Evolutionary conservation across 1,284 basidiomycete genomes (phyloP), one percentile per base, ranked within the genome.

Genomic region (Testicularia cyperi): DNA sequence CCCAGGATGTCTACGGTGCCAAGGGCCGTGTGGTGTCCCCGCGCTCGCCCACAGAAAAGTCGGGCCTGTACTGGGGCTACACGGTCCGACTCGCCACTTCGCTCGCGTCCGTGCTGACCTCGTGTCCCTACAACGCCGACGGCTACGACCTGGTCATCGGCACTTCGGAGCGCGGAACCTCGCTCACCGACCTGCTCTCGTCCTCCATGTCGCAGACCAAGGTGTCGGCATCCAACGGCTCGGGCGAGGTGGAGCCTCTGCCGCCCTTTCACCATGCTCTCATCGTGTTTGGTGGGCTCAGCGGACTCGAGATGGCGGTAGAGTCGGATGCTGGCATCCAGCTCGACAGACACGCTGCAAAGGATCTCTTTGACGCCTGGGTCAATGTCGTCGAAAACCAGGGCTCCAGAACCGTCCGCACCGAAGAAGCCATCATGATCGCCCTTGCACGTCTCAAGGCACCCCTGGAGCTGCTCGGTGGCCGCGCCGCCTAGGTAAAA

Each of bases 61-160:
- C 38, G 1, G 75, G 75, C 5, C 49, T 65, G 44, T 74, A 71
- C 45, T 77, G 75, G 75, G 75, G 75, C 10, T 77, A 77, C 44
- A 55, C 47, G 0, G 70, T 77, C 7, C 60, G 75, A 4, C 40
- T 74, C 3, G 68, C 60, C 1, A 19, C 39, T 5, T 65, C 48
- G 14, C 44, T 76, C 4, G 60, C 66, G 1, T 21, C 48, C 14
- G 70, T 69, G 1, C 48, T 66, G 16, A 56, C 52, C 10, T 33
- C 36, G 8, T 65, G 54, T 8, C 60, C 67, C 6, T 61, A 43
- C 16, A 16, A 15, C 15, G 6, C 28, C 7, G 41, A 25, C 2
- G 63, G 42, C 12, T 77, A 77, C 60, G 75, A 77, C 38, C 37
- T 77, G 12, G 61, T 72, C 13, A 70, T 77, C 13, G 75, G 75